Evolutionary conservation across 169 alveolate species (phyloP), one percentile per base, ranked within the genome.

Genomic region (Plasmodium relictum): DNA sequence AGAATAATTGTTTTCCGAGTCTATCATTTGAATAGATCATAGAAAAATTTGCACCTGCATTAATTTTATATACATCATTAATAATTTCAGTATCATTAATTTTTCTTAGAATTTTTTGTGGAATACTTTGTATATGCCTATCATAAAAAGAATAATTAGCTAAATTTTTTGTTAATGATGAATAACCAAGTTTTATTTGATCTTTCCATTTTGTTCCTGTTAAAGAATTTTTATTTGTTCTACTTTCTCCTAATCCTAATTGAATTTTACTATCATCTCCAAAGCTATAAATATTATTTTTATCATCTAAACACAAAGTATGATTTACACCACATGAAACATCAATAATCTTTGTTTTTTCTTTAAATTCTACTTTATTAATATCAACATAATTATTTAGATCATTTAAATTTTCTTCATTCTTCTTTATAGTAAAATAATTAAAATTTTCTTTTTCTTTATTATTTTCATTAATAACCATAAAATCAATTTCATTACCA

Each of bases 181-280:
- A 68, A 62, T 83, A 83, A 39, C 91, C 91, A 50, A 52, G 73
- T 68, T 68, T 83, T 83, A 83, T 62, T 24, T 83, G 91, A 68
- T 83, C 91, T 52, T 83, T 83, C 91, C 91, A 83, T 26, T 42
- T 41, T 22, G 91, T 83, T 68, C 91, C 91, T 20, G 91, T 18
- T 42, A 83, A 62, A n/a, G 91, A 83, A 56, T 83, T 83, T 56
- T 83, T 68, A 68, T 83, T 83, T 56, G 91, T 83, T 68, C 91
- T 52, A 48, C 91, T 83, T 42, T 83, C 91, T 22, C 91, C 91
- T 59, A 83, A 68, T 41, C 91, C 91, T 56, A 83, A 71, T 39
- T 83, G 91, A 3, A 83, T 83, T 69, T 83, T 83, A 39, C 91
- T 83, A 83, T 83, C 91, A 59, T 83, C 91, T 52, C 91, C 91